Evolutionary conservation across 208 protist genomes (phyloP).

Genomic region (Crithidia expoeki): DNA sequence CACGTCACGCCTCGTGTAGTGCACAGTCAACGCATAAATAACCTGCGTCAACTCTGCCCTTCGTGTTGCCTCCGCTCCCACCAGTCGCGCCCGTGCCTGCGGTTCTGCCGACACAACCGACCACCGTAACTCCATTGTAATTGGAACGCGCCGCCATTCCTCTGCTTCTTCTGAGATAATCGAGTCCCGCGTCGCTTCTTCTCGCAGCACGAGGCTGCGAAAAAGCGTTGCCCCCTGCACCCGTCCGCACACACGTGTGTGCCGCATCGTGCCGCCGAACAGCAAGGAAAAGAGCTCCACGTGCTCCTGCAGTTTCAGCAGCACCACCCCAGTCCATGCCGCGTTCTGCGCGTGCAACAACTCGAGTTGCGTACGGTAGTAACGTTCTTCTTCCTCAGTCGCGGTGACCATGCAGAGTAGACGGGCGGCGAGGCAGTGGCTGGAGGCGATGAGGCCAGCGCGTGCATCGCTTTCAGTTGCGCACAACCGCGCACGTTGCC

Average conservation of each 20-base stretch:
- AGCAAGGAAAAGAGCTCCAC: slow-evolving; percentile 53
- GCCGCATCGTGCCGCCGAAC: slow-evolving; percentile 59
- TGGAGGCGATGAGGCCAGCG: slow-evolving; percentile 32
- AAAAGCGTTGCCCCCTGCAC: slow-evolving; percentile 51
- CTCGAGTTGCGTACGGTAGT: slow-evolving; percentile 48
- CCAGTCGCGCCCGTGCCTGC: slow-evolving; percentile 15
- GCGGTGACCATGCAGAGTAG: slow-evolving; percentile 24
- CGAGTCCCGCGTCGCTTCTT: slow-evolving; percentile 22
- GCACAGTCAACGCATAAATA: slow-evolving; percentile 24
- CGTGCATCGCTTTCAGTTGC: slow-evolving; percentile 35
- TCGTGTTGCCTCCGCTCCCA: slow-evolving; percentile 14
- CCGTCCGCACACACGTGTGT: slow-evolving; percentile 42
- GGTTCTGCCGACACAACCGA: slow-evolving; percentile 9
- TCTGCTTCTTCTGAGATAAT: slow-evolving; percentile 26
- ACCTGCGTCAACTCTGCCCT: slow-evolving; percentile 10
- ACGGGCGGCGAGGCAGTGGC: slow-evolving; percentile 22
- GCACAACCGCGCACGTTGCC: slow-evolving; percentile 17
- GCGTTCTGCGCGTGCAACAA: slow-evolving; percentile 36
- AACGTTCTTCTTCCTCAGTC: slow-evolving; percentile 32
- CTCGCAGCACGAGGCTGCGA: slow-evolving; percentile 34
- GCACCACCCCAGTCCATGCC: slow-evolving; percentile 39
- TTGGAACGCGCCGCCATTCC: slow-evolving; percentile 8
- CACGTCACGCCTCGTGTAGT: slow-evolving; percentile 44
- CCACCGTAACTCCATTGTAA: slow-evolving; percentile 8
- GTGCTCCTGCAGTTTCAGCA: slow-evolving; percentile 40